Percentiles rank a stretch among this genome's conserved stretches.
Conservation (phyloP, 441 rosid genomes). For the Euphorbia celastroides region DNA sequence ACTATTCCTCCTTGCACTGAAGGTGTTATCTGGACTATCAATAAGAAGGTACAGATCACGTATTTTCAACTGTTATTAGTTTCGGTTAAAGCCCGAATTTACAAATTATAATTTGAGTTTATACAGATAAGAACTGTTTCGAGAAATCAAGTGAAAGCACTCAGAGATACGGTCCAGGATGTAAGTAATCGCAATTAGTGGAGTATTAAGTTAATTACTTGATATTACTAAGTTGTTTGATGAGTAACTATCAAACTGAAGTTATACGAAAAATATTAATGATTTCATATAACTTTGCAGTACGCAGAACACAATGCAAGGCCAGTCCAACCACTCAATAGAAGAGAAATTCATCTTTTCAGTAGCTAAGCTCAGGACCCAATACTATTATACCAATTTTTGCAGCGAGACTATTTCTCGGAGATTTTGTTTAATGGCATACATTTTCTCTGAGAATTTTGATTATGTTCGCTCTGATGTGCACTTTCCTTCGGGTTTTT, state of each 20-base stretch:
- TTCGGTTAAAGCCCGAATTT: not conserved
- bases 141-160: slow-evolving; percentile 32
- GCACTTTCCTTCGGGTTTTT: no score
- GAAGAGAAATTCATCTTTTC: slow-evolving; percentile 29
- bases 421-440: not conserved
- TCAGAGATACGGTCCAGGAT: slow-evolving; percentile 40
- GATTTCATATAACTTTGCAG: no score
- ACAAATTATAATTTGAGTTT: not conserved
- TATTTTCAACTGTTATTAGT: not conserved
- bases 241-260: no score
- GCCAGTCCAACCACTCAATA: slow-evolving; percentile 42
- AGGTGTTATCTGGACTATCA: slow-evolving; percentile 47
- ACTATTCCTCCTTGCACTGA: slow-evolving; percentile 63
- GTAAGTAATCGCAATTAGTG: slow-evolving; percentile 31
- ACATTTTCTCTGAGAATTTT: no score
- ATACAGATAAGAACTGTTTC: slow-evolving; percentile 40
- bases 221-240: no score
- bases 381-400: not conserved
- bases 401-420: not conserved
- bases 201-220: no score
- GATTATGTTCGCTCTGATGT: no score
- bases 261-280: no score
- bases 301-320: slow-evolving; percentile 47
- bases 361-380: not conserved
- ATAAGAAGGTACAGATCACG: slow-evolving; percentile 33